Conservation (phyloP, 2,329 filamentous ascomycete species). For the Chalara sp. region DNA sequence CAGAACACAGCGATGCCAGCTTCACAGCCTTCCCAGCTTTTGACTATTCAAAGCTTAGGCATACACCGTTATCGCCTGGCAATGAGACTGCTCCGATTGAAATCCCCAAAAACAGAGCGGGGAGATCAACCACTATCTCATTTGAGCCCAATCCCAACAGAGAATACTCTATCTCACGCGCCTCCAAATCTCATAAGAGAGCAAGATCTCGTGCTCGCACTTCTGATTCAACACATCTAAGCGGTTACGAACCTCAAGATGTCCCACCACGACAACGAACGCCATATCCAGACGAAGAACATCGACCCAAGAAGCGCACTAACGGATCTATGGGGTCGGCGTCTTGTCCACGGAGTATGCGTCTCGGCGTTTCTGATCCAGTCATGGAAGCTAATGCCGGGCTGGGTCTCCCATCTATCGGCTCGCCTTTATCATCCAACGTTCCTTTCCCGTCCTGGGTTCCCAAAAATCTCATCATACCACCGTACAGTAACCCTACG, state of each 20-base stretch:
- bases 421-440: background rate
- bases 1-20: background rate
- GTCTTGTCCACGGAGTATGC: background rate
- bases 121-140: background rate
- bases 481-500: background rate
- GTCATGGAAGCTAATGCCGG: background rate
- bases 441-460: background rate
- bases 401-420: background rate
- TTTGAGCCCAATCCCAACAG: background rate
- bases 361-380: background rate
- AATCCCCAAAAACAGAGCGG: background rate
- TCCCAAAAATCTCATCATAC: background rate
- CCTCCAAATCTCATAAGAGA: background rate
- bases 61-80: background rate
- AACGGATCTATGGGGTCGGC: background rate
- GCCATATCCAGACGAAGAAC: constrained; percentile 9
- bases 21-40: background rate
- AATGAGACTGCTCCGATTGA: background rate
- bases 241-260: background rate
- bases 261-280: constrained; percentile 8
- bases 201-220: background rate
- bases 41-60: background rate
- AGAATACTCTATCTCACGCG: background rate
- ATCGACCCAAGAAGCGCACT: background rate
- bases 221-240: constrained; percentile 1